A percentile compares a stretch with the other conserved stretches of the same genome.
phyloP scores from a whole-genome alignment of 257 asterid genomes.

The Ajuga chamaepitys region DNA sequence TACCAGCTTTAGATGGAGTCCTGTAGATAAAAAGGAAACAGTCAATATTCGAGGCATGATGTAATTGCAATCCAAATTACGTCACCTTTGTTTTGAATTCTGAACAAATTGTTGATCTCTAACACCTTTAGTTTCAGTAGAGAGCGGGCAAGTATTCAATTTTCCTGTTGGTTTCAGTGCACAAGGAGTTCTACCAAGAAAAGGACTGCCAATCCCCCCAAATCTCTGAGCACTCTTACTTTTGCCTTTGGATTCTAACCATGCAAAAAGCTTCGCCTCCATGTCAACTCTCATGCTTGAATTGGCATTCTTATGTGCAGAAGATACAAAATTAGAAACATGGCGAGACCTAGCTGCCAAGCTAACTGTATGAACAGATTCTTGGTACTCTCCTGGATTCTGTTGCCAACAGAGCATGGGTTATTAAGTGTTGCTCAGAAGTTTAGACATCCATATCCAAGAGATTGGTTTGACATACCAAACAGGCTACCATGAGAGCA shows the following conservation, averaged over 20 bases:
- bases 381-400: constrained; percentile 96
- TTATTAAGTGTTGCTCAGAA: background rate
- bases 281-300: constrained; percentile 60
- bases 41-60: constrained; percentile 3
- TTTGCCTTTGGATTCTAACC: constrained; percentile 92
- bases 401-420: constrained; percentile 14
- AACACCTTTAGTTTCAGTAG: constrained; percentile 29
- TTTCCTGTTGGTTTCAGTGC: constrained; percentile 35
- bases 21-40: constrained; percentile 27
- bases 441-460: background rate
- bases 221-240: constrained; percentile 44
- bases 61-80: background rate
- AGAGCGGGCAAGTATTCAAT: constrained; percentile 21
- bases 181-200: constrained; percentile 46
- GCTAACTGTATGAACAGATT: constrained; percentile 83
- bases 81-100: constrained; percentile 42
- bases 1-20: constrained; percentile 32
- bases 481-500: constrained; percentile 84
- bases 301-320: constrained; percentile 39
- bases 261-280: constrained; percentile 78
- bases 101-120: constrained; percentile 24
- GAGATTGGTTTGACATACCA: constrained; percentile 38
- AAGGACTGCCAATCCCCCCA: constrained; percentile 32
- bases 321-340: constrained; percentile 39
- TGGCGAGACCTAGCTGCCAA: constrained; percentile 92